Base-by-base conservation (phyloP, 1,139 yeast genomes). In the Spathaspora sp. region DNA sequence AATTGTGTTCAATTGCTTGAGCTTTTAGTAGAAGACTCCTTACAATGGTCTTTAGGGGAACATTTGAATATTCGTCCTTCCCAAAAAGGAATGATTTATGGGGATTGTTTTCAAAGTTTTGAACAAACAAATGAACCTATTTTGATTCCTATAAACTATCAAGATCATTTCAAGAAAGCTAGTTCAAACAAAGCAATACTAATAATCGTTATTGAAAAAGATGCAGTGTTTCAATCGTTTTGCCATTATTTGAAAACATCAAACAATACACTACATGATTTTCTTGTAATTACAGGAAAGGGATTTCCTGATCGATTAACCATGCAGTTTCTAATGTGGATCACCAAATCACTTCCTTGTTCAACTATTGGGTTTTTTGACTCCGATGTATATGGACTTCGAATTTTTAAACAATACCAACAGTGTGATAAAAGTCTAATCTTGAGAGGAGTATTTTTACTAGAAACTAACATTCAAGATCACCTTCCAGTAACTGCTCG, bases 321-420 rank as follows among this genome's bases (percentile, higher is more conserved):
- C 0, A 56, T 59, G 43, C 47, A 46, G 17, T 67, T 68, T 47
- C 45, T 17, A 24, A 42, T 6, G 42, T 65, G 47, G 51, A 57
- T 23, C 11, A 38, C 4, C 11, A 39, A 73, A n/a, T 27, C 27
- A 1, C 40, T 37, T 39, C 13, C 42, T 3, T 49, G 78, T 65
- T 2, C 40, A 58, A 11, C 70, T 61, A 26, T 41, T 24, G 53
- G 53, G 0, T 72, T 72, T 50, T 64, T 72, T 48, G 79, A 74
- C 61, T 78, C 88, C 6, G 96, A 88, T 58, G 82, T 89, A 0
- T 81, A 83, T 61, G 96, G 96, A 0, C 58, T 86, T 7, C 73
- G 76, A 53, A 88, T 88, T 16, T 70, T 78, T 52, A 65, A 71
- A 31, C 75, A 63, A 26, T 72, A 62, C 48, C 64, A 41, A 41